Evolutionary conservation across 306 rosid species (phyloP).

Genomic region (Boehmeria nivea): DNA sequence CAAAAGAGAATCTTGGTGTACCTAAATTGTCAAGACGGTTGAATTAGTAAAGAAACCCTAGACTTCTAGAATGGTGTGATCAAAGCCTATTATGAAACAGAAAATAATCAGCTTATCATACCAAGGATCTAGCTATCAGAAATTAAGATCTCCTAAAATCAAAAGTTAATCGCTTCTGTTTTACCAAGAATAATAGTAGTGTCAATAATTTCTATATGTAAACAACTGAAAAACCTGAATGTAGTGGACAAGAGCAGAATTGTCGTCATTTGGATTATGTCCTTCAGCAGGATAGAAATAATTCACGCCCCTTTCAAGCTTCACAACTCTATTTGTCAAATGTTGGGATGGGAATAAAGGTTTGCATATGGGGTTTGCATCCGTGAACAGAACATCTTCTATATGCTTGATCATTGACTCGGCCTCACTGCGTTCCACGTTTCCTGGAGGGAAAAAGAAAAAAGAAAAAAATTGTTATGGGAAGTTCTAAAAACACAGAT

Average conservation of each 20-base stretch:
- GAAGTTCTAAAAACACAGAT: conserved; percentile 5
- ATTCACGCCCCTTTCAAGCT: conserved; percentile 62
- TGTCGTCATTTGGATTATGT: conserved; percentile 77
- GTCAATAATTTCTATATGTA: background rate
- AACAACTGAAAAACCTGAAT: conserved; percentile 55
- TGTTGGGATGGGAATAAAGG: conserved; percentile 79
- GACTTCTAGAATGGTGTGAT: conserved; percentile 2
- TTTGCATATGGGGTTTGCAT: conserved; percentile 50
- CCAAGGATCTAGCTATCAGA: background rate
- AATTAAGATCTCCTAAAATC: background rate
- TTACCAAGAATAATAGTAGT: background rate
- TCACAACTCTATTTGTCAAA: conserved; percentile 67
- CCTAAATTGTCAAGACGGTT: conserved; percentile 44
- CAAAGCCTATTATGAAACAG: conserved; percentile 1
- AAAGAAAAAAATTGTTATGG: background rate
- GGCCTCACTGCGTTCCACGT: conserved; percentile 68
- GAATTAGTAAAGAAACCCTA: conserved; percentile 3
- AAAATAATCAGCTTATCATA: background rate
- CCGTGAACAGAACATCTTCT: conserved; percentile 62
- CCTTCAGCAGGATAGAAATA: conserved; percentile 75
- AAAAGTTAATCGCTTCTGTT: background rate
- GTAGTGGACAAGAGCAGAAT: conserved; percentile 83
- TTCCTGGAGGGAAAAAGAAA: conserved; percentile 42
- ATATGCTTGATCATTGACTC: conserved; percentile 55
- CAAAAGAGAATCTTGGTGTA: conserved; percentile 71